Evolutionary conservation across 352 stramenopile species (phyloP).

Genomic region (Peronosclerospora sorghi): DNA sequence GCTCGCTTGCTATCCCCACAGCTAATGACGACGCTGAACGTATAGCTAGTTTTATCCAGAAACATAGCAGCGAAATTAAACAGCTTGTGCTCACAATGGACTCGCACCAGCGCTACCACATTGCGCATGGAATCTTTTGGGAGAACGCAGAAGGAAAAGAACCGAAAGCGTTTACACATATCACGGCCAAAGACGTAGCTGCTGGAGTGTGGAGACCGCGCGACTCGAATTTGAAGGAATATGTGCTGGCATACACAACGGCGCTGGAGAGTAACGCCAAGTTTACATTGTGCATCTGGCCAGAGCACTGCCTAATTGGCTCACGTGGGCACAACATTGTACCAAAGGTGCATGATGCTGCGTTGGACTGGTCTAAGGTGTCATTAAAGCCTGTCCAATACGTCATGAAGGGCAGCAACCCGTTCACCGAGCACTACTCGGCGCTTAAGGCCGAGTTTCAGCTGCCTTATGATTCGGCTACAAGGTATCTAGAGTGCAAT

Average conservation of each 20-base stretch:
- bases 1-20: slow-evolving; percentile 91
- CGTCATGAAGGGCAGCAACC: slow-evolving; percentile 91
- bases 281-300: slow-evolving; percentile 93
- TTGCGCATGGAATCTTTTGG: slow-evolving; percentile 93
- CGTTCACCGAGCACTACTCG: slow-evolving; percentile 95
- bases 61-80: slow-evolving; percentile 42
- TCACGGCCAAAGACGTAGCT: slow-evolving; percentile 74
- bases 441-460: slow-evolving; percentile 89
- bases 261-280: slow-evolving; percentile 78
- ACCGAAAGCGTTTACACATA: slow-evolving; percentile 89
- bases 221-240: slow-evolving; percentile 58
- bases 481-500: slow-evolving; percentile 20
- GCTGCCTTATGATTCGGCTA: slow-evolving; percentile 54
- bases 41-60: slow-evolving; percentile 82
- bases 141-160: slow-evolving; percentile 42
- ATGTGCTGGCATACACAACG: slow-evolving; percentile 86
- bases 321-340: slow-evolving; percentile 86
- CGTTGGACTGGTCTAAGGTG: slow-evolving; percentile 77
- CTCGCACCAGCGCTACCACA: slow-evolving; percentile 92
- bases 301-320: slow-evolving; percentile 94
- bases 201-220: slow-evolving; percentile 45
- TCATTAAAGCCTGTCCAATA: slow-evolving; percentile 67
- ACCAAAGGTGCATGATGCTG: slow-evolving; percentile 60
- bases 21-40: slow-evolving; percentile 84
- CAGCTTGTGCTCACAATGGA: slow-evolving; percentile 94